Base-by-base conservation (phyloP, 75 land plant genomes). In the Sequoia sempervirens region DNA sequence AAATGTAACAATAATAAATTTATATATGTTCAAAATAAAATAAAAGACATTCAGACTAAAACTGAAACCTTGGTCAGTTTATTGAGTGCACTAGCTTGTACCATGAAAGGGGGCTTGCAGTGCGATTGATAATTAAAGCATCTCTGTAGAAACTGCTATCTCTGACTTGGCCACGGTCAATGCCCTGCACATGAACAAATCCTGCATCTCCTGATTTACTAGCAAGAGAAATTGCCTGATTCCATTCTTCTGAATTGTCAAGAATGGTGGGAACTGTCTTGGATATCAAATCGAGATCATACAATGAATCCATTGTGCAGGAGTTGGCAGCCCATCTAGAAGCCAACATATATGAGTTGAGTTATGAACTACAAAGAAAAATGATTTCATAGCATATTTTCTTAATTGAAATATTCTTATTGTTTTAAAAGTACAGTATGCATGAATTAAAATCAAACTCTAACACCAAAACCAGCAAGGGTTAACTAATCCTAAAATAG, bases 51-150 rank as follows among this genome's bases (percentile, higher is more conserved):
- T 18, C 30, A 78, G 46, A 78, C 80, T 20, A 38, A 7, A 78
- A 78, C 28, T 43, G 14, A 78, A 41, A 43, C 26, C 28, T 78
- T 78, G 14, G 46, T 78, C 74, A 78, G 80, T 30, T 46, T 80
- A 43, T 80, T 30, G n/a, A 84, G 47, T 84, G 34, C 26, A 30
- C 36, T 40, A 85, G 64, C 28, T 4, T 73, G 88, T 90, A 93
- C 99, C 99, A 96, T 87, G 99, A 86, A 66, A 96, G 93, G 80
- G 92, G 92, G 84, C 89, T 96, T 72, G 99, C 99, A 79, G 99
- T 96, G 78, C 95, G 93, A 80, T 96, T 95, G 80, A 96, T 91
- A 34, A 96, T 88, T 81, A 92, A 80, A 54, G 92, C 86, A 85
- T 92, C 87, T 47, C 88, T 88, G 85, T 95, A 93, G 23, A 26